Evolutionary conservation across 441 rosid genomes (phyloP).

Genomic region (Biscutella auriculata): DNA sequence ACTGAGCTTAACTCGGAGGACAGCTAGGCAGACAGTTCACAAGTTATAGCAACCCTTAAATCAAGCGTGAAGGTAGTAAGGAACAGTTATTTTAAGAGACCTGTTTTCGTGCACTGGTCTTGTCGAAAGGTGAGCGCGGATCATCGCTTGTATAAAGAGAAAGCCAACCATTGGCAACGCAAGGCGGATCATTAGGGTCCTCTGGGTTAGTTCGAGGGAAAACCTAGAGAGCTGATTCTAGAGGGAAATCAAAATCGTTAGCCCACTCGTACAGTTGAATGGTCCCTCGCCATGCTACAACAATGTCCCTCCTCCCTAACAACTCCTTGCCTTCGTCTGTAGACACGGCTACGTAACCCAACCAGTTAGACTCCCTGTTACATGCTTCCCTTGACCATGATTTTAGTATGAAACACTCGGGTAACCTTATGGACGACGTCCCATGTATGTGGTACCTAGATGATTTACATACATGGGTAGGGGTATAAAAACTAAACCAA

Average conservation of each 20-base stretch:
- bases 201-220: constrained; percentile 21
- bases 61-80: neutral
- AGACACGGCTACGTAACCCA: constrained; percentile 34
- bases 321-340: constrained; percentile 30
- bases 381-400: constrained; percentile 17
- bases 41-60: neutral
- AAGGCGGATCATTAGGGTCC: constrained; percentile 7
- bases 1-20: neutral
- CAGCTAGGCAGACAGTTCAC: neutral
- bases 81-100: neutral
- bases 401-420: constrained; percentile 14
- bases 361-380: constrained; percentile 28
- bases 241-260: constrained; percentile 22
- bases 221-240: constrained; percentile 14
- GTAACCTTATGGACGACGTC: constrained; percentile 11
- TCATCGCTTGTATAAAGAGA: constrained; percentile 25
- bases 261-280: constrained; percentile 23
- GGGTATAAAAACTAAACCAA: neutral
- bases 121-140: constrained; percentile 12
- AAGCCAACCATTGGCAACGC: constrained; percentile 30
- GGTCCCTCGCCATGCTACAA: constrained; percentile 39
- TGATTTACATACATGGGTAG: neutral
- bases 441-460: constrained; percentile 27
- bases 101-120: constrained; percentile 24
- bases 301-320: constrained; percentile 39